phyloP scores from a whole-genome alignment of 164 flowering plant species.

The Vitis riparia region DNA sequence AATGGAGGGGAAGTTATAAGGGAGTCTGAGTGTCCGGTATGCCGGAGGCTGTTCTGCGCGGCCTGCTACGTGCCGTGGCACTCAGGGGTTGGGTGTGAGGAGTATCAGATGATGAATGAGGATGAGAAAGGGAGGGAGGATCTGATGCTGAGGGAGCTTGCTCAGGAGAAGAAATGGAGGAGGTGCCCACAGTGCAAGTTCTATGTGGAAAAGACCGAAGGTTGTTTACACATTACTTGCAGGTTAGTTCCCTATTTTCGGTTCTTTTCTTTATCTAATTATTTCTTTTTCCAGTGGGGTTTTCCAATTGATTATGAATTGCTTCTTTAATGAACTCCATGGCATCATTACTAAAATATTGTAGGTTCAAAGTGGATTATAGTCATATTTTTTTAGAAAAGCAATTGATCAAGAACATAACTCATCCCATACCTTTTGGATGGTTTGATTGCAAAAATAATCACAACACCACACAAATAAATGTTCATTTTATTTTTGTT shows the following conservation, averaged over 20 bases:
- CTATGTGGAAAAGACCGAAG: conserved; percentile 27
- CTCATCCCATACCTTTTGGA: no score
- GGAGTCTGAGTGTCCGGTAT: conserved; percentile 35
- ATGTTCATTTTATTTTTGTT: no score
- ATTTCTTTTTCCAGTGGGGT: no score
- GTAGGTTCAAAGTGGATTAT: no score
- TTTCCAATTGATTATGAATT: no score
- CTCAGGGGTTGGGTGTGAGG: conserved; percentile 21
- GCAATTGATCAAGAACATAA: no score
- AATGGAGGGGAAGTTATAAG: conserved; percentile 10
- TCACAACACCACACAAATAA: no score
- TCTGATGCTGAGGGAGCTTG: conserved; percentile 28
- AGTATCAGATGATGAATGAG: conserved; percentile 18
- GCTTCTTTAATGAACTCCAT: no score
- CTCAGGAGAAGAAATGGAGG: conserved; percentile 27
- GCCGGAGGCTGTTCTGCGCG: conserved; percentile 43
- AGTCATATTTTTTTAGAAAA: no score
- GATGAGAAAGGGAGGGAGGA: conserved; percentile 31
- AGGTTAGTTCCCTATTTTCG: conserved; percentile 11
- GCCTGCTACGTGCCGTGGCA: conserved; percentile 46
- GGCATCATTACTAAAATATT: no score
- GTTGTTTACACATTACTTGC: conserved; percentile 30
- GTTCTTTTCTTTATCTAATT: no score
- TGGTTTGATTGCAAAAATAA: no score
- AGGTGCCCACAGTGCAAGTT: conserved; percentile 33